Base-by-base conservation (phyloP, 116 monocot genomes). In the Posidonia oceanica region DNA sequence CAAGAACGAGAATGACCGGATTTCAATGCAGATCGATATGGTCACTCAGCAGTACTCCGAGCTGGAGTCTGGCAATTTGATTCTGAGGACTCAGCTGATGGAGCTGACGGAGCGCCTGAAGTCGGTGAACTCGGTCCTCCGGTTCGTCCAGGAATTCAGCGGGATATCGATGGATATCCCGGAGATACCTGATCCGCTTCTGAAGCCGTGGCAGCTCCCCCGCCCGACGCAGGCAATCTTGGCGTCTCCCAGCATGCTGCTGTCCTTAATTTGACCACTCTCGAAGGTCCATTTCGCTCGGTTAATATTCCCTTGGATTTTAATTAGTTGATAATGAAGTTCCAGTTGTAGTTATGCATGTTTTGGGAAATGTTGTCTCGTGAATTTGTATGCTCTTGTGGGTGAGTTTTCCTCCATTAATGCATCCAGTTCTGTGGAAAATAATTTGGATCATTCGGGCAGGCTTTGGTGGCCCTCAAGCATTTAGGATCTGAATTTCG, bases 181-280 rank as follows among this genome's bases (percentile, higher is more conserved):
- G 2, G 91, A 85, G 64, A 79, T 87, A 18, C 85, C 81, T 4
- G 88, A 82, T 42, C 79, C 85, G 4, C 71, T 87, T 3, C 74
- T 91, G 67, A 80, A 67, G 72, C 85, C 83, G 3, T 91, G 91
- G 88, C 75, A 83, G 69, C 66, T 82, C 5, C 82, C 81, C 4
- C 72, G 67, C 66, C 66, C 82, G 3, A 65, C 71, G 5, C 81
- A 67, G 74, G 76, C 87, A 5, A 73, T 85, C 64, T 52, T 85
- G 48, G 79, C 82, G 36, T 67, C 81, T 48, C 44, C 44, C 17
- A 61, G 56, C 48, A 48, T 51, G 61, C 44, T 29, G 10, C 71
- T 44, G 71, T 61, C 36, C 15, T 71, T 20, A 61, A 58, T 8
- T 10, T 15, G 15, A 23, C 52, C 7, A 48, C 48, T 12, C 48